Evolutionary conservation across 2,329 filamentous ascomycete genomes (phyloP).

Genomic region (Tricladium varicosporioides): DNA sequence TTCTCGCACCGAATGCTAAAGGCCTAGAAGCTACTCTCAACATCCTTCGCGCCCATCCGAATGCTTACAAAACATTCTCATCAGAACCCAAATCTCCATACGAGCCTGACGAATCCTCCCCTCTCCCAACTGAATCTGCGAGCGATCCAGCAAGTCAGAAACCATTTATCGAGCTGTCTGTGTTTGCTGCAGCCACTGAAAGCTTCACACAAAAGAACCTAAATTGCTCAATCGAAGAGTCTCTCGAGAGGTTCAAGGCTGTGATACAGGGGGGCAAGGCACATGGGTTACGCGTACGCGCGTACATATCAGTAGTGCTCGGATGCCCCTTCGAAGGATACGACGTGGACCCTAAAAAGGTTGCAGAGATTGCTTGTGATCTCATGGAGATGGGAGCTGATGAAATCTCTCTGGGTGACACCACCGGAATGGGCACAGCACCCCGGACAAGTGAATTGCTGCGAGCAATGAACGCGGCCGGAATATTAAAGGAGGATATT

Average conservation of each 20-base stretch:
- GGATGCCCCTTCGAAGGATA: constrained; percentile 75
- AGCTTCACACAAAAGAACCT: constrained; percentile 78
- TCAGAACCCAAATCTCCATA: constrained; percentile 23
- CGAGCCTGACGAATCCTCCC: constrained; percentile 32
- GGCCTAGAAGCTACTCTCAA: constrained; percentile 63
- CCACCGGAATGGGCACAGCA: constrained; percentile 86
- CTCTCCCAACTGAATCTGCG: constrained; percentile 9
- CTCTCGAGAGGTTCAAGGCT: constrained; percentile 65
- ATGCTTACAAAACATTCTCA: constrained; percentile 46
- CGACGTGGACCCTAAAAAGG: constrained; percentile 60
- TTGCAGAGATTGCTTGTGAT: constrained; percentile 64
- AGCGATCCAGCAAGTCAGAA: constrained; percentile 19
- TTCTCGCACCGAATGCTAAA: constrained; percentile 75
- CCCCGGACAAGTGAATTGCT: constrained; percentile 65
- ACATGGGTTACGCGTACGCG: constrained; percentile 66
- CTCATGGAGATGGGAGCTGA: constrained; percentile 85
- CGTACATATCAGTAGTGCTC: constrained; percentile 77
- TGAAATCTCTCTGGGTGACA: constrained; percentile 87
- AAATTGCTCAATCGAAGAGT: constrained; percentile 75
- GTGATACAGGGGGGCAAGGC: constrained; percentile 69
- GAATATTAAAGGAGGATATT: constrained; percentile 66
- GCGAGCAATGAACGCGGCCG: constrained; percentile 62
- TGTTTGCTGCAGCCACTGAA: constrained; percentile 82
- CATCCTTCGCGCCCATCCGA: constrained; percentile 55
- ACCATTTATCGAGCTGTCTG: constrained; percentile 66